Evolutionary conservation across 805 yeast species (phyloP).

Genomic region (Candida nitratophila): DNA sequence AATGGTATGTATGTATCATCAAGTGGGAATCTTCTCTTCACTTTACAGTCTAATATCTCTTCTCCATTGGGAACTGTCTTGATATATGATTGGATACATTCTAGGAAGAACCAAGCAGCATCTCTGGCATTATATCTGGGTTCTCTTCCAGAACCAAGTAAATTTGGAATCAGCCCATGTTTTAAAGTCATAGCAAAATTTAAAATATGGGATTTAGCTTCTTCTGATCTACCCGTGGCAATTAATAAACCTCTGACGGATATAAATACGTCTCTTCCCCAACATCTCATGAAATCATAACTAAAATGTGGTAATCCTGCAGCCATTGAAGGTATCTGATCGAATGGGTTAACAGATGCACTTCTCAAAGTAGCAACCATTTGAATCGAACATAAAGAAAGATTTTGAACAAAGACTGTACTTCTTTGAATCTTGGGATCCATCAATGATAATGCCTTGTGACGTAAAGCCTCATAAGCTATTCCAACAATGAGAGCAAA

Average conservation of each 20-base stretch:
- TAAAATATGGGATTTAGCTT: constrained; percentile 74
- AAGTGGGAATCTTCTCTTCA: constrained; percentile 71
- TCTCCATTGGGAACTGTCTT: constrained; percentile 61
- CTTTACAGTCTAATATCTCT: constrained; percentile 59
- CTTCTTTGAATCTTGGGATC: constrained; percentile 47
- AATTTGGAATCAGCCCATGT: constrained; percentile 91
- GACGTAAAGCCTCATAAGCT: constrained; percentile 76
- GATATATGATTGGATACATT: constrained; percentile 81
- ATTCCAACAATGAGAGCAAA: constrained; percentile 78
- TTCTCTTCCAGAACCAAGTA: constrained; percentile 86
- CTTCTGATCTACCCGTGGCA: constrained; percentile 70
- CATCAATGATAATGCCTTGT: constrained; percentile 54
- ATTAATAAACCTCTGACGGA: constrained; percentile 76
- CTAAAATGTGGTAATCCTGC: constrained; percentile 97
- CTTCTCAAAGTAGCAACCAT: constrained; percentile 71
- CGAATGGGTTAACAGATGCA: constrained; percentile 67
- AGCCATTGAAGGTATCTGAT: constrained; percentile 68
- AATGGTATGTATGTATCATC: constrained; percentile 72
- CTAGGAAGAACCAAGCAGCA: constrained; percentile 93
- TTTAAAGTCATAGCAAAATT: constrained; percentile 87
- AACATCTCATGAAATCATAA: constrained; percentile 87
- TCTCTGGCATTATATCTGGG: constrained; percentile 96
- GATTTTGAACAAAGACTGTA: constrained; percentile 68
- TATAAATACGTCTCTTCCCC: constrained; percentile 97
- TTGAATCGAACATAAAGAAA: constrained; percentile 79